Conservation (phyloP, 208 protist species). For the Acanthamoeba lenticulata region DNA sequence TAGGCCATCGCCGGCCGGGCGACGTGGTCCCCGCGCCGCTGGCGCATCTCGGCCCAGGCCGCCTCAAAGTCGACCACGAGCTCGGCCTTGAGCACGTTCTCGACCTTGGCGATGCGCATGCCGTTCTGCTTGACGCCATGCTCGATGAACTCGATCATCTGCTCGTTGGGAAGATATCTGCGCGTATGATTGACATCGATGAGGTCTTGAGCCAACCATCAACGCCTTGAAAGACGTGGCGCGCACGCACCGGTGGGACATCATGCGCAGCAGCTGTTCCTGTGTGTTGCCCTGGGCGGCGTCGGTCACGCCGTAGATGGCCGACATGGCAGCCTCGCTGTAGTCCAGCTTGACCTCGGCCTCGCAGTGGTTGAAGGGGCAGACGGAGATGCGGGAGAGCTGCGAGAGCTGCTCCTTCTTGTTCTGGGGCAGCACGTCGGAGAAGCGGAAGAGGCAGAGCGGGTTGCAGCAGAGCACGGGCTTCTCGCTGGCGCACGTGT, state of each 20-base stretch:
- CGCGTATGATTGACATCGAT: not conserved
- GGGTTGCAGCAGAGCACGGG: constrained; percentile 32
- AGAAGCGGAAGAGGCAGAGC: constrained; percentile 38
- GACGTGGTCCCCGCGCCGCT: not conserved
- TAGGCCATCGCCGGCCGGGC: constrained; percentile 2
- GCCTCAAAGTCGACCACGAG: constrained; percentile 30
- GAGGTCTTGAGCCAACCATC: not conserved
- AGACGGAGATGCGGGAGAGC: not conserved
- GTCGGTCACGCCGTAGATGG: not conserved
- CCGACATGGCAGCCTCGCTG: not conserved
- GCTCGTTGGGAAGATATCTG: not conserved
- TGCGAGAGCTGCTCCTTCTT: constrained; percentile 41
- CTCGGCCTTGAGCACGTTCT: constrained; percentile 44
- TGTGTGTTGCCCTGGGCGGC: not conserved
- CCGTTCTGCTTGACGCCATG: constrained; percentile 28
- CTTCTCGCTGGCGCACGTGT: constrained; percentile 16
- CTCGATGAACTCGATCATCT: constrained; percentile 26
- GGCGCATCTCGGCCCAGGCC: constrained; percentile 6
- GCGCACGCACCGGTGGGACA: not conserved
- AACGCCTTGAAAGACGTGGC: too few species aligned
- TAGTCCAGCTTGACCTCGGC: not conserved
- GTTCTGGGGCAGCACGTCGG: not conserved
- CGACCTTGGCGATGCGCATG: constrained; percentile 17
- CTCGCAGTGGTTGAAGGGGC: constrained; percentile 42
- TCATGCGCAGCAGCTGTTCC: constrained; percentile 20